Evolutionary conservation across 1,284 basidiomycete species (phyloP).

Genomic region (Puccinia coronata): DNA sequence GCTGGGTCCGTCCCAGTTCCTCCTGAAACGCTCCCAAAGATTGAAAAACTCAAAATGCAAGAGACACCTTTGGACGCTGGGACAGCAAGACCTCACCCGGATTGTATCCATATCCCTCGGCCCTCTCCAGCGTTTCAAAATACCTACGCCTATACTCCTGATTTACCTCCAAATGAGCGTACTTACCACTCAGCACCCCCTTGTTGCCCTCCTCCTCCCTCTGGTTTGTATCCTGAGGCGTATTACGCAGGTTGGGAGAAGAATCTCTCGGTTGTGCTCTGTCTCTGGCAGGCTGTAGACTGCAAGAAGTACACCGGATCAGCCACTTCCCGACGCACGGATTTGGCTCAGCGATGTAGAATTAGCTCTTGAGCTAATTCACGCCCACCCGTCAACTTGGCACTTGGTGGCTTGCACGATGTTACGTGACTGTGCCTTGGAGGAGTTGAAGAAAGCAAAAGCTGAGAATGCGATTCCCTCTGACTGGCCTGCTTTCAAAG

Average conservation of each 20-base stretch:
- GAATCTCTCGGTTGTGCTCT: neutral
- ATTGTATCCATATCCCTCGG: too few species aligned
- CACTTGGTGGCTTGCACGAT: neutral
- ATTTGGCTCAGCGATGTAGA: neutral
- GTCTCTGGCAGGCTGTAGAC: neutral
- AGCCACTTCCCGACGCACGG: neutral
- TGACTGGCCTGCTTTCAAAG: neutral
- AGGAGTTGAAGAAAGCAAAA: slow-evolving; percentile 7
- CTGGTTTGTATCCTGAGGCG: too few species aligned
- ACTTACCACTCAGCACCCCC: too few species aligned
- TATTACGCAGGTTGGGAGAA: neutral
- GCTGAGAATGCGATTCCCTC: neutral
- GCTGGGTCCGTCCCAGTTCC: too few species aligned
- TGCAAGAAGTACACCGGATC: neutral
- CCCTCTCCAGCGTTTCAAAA: too few species aligned
- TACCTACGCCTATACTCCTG: too few species aligned
- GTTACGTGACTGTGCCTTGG: neutral
- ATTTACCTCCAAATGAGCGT: too few species aligned
- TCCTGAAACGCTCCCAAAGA: too few species aligned
- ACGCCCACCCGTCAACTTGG: neutral
- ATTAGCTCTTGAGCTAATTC: neutral
- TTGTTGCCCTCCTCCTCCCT: too few species aligned
- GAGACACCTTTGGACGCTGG: too few species aligned
- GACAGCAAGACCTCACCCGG: too few species aligned
- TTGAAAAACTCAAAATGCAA: too few species aligned